phyloP scores from a whole-genome alignment of 2,329 filamentous ascomycete genomes.

The Paecilomyces niveus region DNA sequence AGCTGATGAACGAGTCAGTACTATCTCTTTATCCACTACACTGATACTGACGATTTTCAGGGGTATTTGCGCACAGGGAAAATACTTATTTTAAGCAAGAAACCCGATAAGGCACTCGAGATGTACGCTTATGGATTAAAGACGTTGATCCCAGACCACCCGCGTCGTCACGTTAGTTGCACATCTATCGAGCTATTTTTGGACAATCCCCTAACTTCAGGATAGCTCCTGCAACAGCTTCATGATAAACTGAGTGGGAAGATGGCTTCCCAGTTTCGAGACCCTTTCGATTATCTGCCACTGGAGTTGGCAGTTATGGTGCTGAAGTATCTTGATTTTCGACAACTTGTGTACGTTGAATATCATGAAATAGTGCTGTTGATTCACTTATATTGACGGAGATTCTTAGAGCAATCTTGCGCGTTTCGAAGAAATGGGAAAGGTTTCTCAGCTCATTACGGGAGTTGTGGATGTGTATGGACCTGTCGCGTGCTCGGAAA shows the following conservation, averaged over 20 bases:
- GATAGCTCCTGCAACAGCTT: conserved; percentile 37
- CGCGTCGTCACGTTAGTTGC: conserved; percentile 20
- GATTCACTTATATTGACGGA: conserved; percentile 1
- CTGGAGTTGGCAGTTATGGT: conserved; percentile 48
- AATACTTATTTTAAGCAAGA: conserved; percentile 39
- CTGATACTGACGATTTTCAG: conserved; percentile 10
- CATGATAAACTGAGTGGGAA: conserved; percentile 39
- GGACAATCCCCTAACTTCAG: neutral
- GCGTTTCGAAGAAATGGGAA: conserved; percentile 51
- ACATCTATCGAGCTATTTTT: neutral
- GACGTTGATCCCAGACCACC: conserved; percentile 37
- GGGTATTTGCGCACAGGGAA: conserved; percentile 53
- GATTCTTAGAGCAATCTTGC: conserved; percentile 36
- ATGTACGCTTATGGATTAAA: conserved; percentile 55
- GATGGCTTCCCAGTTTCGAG: conserved; percentile 20
- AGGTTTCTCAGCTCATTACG: conserved; percentile 42
- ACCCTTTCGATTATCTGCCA: conserved; percentile 49
- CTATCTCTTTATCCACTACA: neutral
- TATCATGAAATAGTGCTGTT: neutral
- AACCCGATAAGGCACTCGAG: conserved; percentile 46
- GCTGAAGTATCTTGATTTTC: conserved; percentile 47
- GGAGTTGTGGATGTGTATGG: conserved; percentile 47
- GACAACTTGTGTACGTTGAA: conserved; percentile 38
- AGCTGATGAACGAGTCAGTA: conserved; percentile 43
- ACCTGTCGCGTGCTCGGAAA: conserved; percentile 41